These are phyloP conservation scores for Balakata baccata DNA, from an alignment of 345 rosid genomes.

Conservation along the genomic window DNA sequence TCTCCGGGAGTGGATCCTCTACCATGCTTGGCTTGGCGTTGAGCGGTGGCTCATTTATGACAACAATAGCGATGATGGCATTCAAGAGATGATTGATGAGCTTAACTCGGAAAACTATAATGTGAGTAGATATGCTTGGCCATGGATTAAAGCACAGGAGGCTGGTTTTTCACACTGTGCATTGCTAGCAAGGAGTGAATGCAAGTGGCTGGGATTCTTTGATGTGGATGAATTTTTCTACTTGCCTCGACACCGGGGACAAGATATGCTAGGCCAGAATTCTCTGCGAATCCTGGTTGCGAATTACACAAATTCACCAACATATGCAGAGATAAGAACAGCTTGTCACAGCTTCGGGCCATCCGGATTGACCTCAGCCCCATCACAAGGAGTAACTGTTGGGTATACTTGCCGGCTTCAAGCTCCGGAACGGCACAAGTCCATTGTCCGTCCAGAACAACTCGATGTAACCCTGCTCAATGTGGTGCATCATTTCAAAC, in stretches of 20 bases:
- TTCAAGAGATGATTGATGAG: slow-evolving; percentile 51
- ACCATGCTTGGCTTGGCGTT: slow-evolving; percentile 90
- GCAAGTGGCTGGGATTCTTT: slow-evolving; percentile 91
- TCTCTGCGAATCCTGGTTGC: slow-evolving; percentile 57
- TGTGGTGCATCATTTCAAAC: slow-evolving; percentile 80
- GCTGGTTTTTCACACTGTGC: slow-evolving; percentile 97
- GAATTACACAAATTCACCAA: slow-evolving; percentile 57
- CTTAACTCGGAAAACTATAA: slow-evolving; percentile 58
- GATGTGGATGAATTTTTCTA: slow-evolving; percentile 95
- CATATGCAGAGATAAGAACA: slow-evolving; percentile 72
- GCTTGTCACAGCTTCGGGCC: slow-evolving; percentile 92
- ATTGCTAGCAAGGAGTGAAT: slow-evolving; percentile 66
- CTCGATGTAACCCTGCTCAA: slow-evolving; percentile 70
- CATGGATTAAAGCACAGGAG: slow-evolving; percentile 97
- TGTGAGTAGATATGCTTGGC: slow-evolving; percentile 78
- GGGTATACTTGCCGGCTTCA: slow-evolving; percentile 92
- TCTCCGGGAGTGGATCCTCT: slow-evolving; percentile 77
- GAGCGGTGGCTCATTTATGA: slow-evolving; percentile 97
- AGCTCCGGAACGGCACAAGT: slow-evolving; percentile 85
- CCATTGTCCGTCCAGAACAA: slow-evolving; percentile 60
- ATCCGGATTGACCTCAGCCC: slow-evolving; percentile 70
- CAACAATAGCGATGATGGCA: slow-evolving; percentile 79
- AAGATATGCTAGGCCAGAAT: slow-evolving; percentile 45
- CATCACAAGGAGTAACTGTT: slow-evolving; percentile 67
- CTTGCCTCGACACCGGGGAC: slow-evolving; percentile 48